phyloP scores from a whole-genome alignment of 441 rosid species.

The Omphalea diandra region DNA sequence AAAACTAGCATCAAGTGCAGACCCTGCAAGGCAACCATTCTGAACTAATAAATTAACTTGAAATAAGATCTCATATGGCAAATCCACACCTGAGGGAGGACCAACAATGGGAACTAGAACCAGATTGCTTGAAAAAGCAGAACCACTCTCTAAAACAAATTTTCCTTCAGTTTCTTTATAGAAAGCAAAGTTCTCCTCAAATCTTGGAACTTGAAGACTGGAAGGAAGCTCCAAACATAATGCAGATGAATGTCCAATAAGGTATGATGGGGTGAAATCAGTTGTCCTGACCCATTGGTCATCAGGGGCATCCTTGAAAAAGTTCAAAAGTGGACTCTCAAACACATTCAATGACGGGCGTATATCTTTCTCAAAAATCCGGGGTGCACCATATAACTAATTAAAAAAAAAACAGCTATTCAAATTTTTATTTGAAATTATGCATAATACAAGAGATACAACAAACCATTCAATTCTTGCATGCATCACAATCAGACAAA shows the following conservation, averaged over 20 bases:
- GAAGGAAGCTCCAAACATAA: slow-evolving; percentile 57
- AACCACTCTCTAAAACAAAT: slow-evolving; percentile 37
- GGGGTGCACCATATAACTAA: slow-evolving; percentile 69
- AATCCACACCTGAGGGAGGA: slow-evolving; percentile 40
- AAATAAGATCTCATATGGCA: slow-evolving; percentile 62
- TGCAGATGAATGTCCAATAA: slow-evolving; percentile 65
- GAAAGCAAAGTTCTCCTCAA: slow-evolving; percentile 40
- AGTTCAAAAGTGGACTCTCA: slow-evolving; percentile 37
- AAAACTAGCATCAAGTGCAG: slow-evolving; percentile 49
- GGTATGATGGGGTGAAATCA: slow-evolving; percentile 53
- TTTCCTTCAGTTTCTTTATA: slow-evolving; percentile 38
- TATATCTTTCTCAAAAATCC: slow-evolving; percentile 44
- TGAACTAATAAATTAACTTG: slow-evolving; percentile 63
- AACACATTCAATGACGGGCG: slow-evolving; percentile 14
- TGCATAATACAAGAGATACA: background rate
- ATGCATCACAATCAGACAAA: background rate
- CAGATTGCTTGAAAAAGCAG: slow-evolving; percentile 37
- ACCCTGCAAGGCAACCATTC: slow-evolving; percentile 60
- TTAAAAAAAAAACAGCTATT: slow-evolving; percentile 11
- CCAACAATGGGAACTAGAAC: slow-evolving; percentile 56
- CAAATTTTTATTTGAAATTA: background rate
- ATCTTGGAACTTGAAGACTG: slow-evolving; percentile 39
- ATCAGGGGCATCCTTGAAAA: slow-evolving; percentile 44
- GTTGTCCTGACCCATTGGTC: slow-evolving; percentile 62
- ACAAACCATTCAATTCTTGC: background rate